These are phyloP conservation scores for Schizophyllum commune DNA, from an alignment of 1,284 basidiomycete genomes.

Conservation along the genomic window DNA sequence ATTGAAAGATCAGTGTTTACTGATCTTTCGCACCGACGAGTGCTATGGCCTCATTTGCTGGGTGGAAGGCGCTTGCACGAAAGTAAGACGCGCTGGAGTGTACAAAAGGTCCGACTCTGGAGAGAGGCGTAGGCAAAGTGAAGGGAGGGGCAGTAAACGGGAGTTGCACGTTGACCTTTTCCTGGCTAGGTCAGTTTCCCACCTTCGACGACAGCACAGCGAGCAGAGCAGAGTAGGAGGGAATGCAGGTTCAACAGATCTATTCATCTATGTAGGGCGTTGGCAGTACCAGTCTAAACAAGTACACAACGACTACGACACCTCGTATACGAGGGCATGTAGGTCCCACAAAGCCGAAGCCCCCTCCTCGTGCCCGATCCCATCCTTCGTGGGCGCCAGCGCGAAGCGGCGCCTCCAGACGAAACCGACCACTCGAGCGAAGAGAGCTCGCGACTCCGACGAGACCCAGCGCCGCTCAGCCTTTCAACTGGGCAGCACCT, in stretches of 20 bases:
- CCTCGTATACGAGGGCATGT: neutral
- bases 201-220: neutral
- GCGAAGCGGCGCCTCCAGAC: conserved; percentile 49
- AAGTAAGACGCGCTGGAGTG: too few species aligned
- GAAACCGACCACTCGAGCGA: conserved; percentile 34
- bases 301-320: neutral
- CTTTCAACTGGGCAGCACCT: neutral
- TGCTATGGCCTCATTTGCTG: too few species aligned
- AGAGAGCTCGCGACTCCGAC: conserved; percentile 21
- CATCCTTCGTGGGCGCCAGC: neutral
- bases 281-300: neutral
- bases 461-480: neutral
- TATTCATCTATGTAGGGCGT: neutral
- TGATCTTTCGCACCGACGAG: too few species aligned
- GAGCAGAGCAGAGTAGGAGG: neutral
- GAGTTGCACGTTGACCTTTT: too few species aligned
- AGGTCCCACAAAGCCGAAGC: neutral
- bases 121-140: too few species aligned
- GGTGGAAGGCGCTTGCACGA: too few species aligned
- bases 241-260: neutral
- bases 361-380: neutral
- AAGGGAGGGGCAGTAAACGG: too few species aligned
- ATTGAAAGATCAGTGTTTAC: too few species aligned
- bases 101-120: too few species aligned
- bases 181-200: too few species aligned